phyloP scores from a whole-genome alignment of 768 basidiomycete genomes.

The Serpula lacrymans region DNA sequence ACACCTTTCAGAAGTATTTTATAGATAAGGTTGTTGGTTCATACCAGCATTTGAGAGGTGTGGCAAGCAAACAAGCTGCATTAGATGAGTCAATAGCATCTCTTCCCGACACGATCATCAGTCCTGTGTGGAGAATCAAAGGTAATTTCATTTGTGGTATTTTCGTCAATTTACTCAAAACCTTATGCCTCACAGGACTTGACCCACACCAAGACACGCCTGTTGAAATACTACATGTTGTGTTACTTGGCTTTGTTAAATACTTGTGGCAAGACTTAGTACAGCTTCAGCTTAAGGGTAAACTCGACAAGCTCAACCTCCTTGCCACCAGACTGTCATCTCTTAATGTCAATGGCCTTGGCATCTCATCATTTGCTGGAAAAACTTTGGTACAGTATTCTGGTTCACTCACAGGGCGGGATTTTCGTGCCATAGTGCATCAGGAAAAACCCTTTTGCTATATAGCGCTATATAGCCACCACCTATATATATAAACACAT shows the following conservation, averaged over 20 bases:
- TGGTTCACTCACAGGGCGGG: conserved; percentile 33
- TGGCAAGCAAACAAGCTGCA: conserved; percentile 2
- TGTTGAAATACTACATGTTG: conserved; percentile 42
- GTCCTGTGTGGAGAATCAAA: conserved; percentile 32
- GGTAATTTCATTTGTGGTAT: conserved; percentile 7
- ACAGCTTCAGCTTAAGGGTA: conserved; percentile 19
- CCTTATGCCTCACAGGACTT: conserved; percentile 23
- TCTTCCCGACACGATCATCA: conserved; percentile 24
- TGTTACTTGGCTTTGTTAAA: conserved; percentile 44
- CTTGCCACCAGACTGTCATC: conserved; percentile 24
- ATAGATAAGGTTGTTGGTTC: neutral
- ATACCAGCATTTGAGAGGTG: neutral
- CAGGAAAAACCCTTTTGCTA: too few species aligned
- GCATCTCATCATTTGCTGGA: conserved; percentile 25
- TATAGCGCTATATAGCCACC: too few species aligned
- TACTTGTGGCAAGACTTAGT: conserved; percentile 44
- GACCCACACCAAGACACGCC: conserved; percentile 43
- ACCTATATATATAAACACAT: too few species aligned
- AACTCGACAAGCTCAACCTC: conserved; percentile 5
- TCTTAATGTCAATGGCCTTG: conserved; percentile 32
- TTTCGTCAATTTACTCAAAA: neutral
- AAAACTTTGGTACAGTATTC: conserved; percentile 35
- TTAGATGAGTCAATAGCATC: neutral
- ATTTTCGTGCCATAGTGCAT: conserved; percentile 16
- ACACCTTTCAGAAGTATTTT: conserved; percentile 2